Evolutionary conservation across 257 asterid species (phyloP), one percentile per base, ranked within the genome.

Genomic region (Primulina eburnea): DNA sequence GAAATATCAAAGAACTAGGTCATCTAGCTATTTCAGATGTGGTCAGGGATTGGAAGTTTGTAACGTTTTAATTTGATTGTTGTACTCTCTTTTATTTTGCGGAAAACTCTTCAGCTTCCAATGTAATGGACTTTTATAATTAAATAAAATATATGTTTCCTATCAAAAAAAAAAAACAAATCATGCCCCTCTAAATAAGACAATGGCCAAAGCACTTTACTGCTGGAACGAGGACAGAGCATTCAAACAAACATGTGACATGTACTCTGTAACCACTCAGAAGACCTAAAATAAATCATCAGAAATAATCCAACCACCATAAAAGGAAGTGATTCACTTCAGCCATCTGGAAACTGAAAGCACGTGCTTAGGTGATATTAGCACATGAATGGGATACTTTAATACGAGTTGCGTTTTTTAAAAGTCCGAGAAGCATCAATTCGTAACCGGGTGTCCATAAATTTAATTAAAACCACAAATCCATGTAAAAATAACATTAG

Each of bases 311-410:
- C 21, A 65, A 18, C 71, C 63, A 33, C 62, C 21, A 18, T 18
- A 64, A 55, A 50, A 60, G 67, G 63, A 65, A 62, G 37, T 38
- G 14, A 56, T 63, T 38, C 69, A 70, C 55, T 62, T 21, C 67
- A 69, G 47, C 12, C 73, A 64, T 70, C 14, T 34, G 56, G 67
- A 40, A n/a, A 32, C 70, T 67, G 37, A 65, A 52, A 29, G 43
- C 65, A 53, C 30, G 35, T 28, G 5, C 37, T 20, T 34, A 38
- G 14, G 43, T 69, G 35, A 68, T 37, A 43, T 43, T 21, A 65
- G 76, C 60, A 8, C 71, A 10, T 67, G 52, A 65, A 37, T 24
- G 56, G 53, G 68, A 76, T 20, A 47, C 8, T 33, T 62, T 14
- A 37, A 62, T 56, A 38, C n/a, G 43, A 63, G 30, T 3, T 59